Conservation (phyloP, 2,329 filamentous ascomycete genomes). For the Mycosphaerella arachidis region DNA sequence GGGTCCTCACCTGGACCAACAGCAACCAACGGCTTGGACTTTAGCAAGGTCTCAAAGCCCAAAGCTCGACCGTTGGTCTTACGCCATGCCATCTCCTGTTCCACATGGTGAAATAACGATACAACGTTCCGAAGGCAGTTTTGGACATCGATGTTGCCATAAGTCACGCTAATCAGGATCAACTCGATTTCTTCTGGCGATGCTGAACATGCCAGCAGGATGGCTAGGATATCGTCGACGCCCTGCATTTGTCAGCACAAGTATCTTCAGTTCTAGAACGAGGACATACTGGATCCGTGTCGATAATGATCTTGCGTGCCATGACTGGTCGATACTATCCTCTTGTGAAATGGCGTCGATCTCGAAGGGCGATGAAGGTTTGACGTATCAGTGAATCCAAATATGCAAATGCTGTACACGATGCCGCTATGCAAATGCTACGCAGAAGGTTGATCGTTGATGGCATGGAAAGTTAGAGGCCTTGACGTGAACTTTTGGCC, state of each 20-base stretch:
- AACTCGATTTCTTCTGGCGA: slow-evolving; percentile 81
- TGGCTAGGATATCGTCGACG: slow-evolving; percentile 25
- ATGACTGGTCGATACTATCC: background rate
- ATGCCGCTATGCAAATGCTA: no score
- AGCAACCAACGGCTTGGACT: slow-evolving; percentile 68
- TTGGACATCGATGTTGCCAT: slow-evolving; percentile 85
- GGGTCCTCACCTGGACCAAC: slow-evolving; percentile 54
- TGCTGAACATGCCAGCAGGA: slow-evolving; percentile 80
- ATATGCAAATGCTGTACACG: background rate
- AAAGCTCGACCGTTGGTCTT: slow-evolving; percentile 60
- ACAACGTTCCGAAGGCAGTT: slow-evolving; percentile 85
- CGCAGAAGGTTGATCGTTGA: no score
- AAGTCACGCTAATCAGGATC: slow-evolving; percentile 80
- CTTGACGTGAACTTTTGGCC: no score
- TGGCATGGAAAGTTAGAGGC: background rate
- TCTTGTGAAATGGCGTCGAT: background rate
- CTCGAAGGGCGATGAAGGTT: background rate
- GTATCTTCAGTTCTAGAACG: background rate
- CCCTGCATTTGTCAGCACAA: background rate
- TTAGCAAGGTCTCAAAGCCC: slow-evolving; percentile 68
- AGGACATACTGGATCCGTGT: slow-evolving; percentile 75
- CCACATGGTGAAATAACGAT: slow-evolving; percentile 84
- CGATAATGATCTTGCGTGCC: slow-evolving; percentile 71
- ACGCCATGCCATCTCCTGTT: slow-evolving; percentile 84
- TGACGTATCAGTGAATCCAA: background rate